These are phyloP conservation scores for Crucihimalaya himalaica DNA, from an alignment of 345 rosid genomes.

Conservation along the genomic window DNA sequence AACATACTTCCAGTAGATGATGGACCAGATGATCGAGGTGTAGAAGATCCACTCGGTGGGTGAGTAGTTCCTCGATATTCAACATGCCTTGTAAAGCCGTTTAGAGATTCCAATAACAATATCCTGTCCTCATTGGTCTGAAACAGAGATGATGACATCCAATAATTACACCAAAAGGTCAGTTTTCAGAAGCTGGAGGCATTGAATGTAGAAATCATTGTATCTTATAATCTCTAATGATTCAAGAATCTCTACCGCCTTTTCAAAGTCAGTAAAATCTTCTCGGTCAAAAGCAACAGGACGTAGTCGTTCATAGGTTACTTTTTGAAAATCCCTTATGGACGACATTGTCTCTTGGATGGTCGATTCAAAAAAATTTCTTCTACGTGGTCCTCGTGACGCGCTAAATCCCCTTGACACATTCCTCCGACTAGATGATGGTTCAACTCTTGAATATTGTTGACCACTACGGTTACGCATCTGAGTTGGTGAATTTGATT, in stretches of 20 bases:
- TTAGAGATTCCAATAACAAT: background rate
- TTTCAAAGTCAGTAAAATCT: background rate
- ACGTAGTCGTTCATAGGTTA: background rate
- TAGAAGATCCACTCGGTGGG: too few species aligned
- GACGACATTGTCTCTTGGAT: background rate
- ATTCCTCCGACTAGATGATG: background rate
- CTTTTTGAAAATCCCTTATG: background rate
- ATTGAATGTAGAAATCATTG: background rate
- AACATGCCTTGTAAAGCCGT: background rate
- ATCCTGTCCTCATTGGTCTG: background rate
- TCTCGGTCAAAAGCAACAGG: background rate
- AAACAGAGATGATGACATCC: background rate
- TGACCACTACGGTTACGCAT: too few species aligned
- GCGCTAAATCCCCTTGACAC: background rate
- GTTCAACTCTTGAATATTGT: background rate
- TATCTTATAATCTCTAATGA: background rate
- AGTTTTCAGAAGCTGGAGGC: background rate
- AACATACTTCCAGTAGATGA: too few species aligned
- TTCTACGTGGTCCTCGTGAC: background rate
- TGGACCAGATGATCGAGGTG: too few species aligned
- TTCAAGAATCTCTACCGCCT: background rate
- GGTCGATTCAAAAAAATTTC: background rate
- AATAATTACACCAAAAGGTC: background rate
- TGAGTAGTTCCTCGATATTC: too few species aligned
- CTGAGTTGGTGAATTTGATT: too few species aligned